These are phyloP conservation scores for Zelonia costaricensis DNA, from an alignment of 208 protist species.

Conservation along the genomic window DNA sequence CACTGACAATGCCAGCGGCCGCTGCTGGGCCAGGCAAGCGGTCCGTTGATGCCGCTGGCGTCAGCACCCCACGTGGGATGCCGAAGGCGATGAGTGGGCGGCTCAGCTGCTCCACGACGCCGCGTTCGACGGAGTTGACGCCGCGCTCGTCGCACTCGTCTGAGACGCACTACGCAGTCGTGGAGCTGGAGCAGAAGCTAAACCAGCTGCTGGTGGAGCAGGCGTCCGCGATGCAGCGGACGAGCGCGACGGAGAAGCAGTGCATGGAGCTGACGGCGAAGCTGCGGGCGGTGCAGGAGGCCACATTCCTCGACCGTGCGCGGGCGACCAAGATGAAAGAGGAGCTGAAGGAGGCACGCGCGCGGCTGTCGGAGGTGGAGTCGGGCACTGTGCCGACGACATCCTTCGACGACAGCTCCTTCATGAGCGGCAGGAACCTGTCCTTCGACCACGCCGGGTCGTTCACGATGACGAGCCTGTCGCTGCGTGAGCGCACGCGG, in stretches of 20 bases:
- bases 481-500: slow-evolving; percentile 27
- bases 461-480: slow-evolving; percentile 17
- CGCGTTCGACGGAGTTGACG: slow-evolving; percentile 10
- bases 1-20: background rate
- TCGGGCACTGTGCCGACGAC: background rate
- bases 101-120: slow-evolving; percentile 8
- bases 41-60: background rate
- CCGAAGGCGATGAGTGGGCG: background rate
- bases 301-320: slow-evolving; percentile 62
- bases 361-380: slow-evolving; percentile 36
- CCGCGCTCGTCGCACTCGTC: slow-evolving; percentile 24
- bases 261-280: slow-evolving; percentile 56
- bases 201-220: slow-evolving; percentile 67
- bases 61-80: background rate
- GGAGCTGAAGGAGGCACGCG: slow-evolving; percentile 51
- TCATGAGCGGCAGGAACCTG: background rate
- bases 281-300: slow-evolving; percentile 58
- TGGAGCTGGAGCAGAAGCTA: slow-evolving; percentile 56
- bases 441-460: slow-evolving; percentile 10
- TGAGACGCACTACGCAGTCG: slow-evolving; percentile 39
- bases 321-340: slow-evolving; percentile 68
- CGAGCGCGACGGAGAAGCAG: slow-evolving; percentile 41
- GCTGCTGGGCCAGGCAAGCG: background rate
- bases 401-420: slow-evolving; percentile 17
- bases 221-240: slow-evolving; percentile 48